Evolutionary conservation across 2,329 filamentous ascomycete genomes (phyloP).

Genomic region (Apiospora aurea): DNA sequence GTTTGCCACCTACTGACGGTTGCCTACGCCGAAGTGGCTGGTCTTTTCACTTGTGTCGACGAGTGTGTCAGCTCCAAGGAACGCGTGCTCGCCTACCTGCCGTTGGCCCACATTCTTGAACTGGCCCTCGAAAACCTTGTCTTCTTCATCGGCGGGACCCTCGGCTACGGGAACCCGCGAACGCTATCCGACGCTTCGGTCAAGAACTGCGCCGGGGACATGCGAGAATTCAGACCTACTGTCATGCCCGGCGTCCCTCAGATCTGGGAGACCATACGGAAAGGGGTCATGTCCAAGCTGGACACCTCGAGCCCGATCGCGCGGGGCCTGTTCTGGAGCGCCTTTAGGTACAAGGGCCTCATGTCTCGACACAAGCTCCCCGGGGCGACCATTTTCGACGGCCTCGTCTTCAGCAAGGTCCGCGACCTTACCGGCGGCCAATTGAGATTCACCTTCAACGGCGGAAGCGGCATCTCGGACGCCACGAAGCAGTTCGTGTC

Average conservation of each 20-base stretch:
- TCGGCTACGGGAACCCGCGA: conserved; percentile 91
- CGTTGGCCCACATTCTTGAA: conserved; percentile 94
- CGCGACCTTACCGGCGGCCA: conserved; percentile 88
- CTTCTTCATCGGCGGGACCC: conserved; percentile 85
- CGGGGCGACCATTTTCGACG: conserved; percentile 75
- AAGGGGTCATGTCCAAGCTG: conserved; percentile 80
- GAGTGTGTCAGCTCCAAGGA: background rate
- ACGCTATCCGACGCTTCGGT: conserved; percentile 88
- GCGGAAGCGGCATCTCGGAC: conserved; percentile 87
- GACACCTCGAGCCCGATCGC: conserved; percentile 59
- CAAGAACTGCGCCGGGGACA: conserved; percentile 90
- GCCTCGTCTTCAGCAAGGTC: conserved; percentile 91
- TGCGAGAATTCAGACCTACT: conserved; percentile 88
- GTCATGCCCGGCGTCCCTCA: conserved; percentile 94
- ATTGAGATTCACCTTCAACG: conserved; percentile 91
- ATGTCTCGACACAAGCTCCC: conserved; percentile 69
- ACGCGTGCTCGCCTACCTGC: conserved; percentile 81
- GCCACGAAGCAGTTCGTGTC: conserved; percentile 92
- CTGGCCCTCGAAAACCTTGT: conserved; percentile 94
- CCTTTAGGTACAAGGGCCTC: conserved; percentile 51
- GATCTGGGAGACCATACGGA: conserved; percentile 97
- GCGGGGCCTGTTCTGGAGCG: conserved; percentile 77
- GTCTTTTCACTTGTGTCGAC: background rate
- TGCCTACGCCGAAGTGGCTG: conserved; percentile 66
- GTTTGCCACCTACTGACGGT: background rate